Base-by-base conservation (phyloP, 306 rosid genomes). In the Lotus japonicus region DNA sequence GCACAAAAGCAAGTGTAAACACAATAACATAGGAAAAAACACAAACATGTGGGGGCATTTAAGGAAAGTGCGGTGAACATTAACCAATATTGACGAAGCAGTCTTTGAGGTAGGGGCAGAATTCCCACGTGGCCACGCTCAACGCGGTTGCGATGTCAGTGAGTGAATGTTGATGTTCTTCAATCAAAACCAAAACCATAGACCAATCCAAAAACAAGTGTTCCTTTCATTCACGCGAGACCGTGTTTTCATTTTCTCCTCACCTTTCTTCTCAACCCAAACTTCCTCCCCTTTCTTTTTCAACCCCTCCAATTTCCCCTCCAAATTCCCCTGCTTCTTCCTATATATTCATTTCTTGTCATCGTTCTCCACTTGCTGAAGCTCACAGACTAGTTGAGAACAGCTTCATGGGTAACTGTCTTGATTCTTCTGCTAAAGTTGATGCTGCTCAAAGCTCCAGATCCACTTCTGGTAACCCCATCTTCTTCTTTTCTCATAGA, bases 371-470 rank as follows among this genome's bases (percentile, higher is more conserved):
- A 21, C 36, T 52, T 35, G 23, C 38, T 10, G n/a, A 54, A 44
- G 28, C 65, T 73, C 42, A 9, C n/a, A 23, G 15, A 50, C 31
- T 28, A 4, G 7, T 50, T 75, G 42, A 58, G 64, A 18, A 43
- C 54, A 4, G 38, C 13, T 6, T 26, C 8, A 92, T 92, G 97
- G 98, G 98, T 65, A 92, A 92, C 84, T 89, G 98, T 72, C 39
- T 89, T 19, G 83, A 48, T 89, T 90, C 92, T 62, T 87, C 97
- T 56, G 96, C 97, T 31, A 89, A 82, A 80, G 81, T 89, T 41
- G 89, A 92, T 67, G 69, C 78, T 2, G 80, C 88, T 33, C 97
- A 81, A 45, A 83, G 82, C 66, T 78, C 88, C 33, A 77, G 68
- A 74, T 74, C 83, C 49, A 83, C 80, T 74, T 83, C 76, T 67